A percentile compares a stretch with the other conserved stretches of the same genome.
Evolutionary conservation across 2,329 filamentous ascomycete genomes (phyloP).

Genomic region (Akanthomyces dipterigenus): DNA sequence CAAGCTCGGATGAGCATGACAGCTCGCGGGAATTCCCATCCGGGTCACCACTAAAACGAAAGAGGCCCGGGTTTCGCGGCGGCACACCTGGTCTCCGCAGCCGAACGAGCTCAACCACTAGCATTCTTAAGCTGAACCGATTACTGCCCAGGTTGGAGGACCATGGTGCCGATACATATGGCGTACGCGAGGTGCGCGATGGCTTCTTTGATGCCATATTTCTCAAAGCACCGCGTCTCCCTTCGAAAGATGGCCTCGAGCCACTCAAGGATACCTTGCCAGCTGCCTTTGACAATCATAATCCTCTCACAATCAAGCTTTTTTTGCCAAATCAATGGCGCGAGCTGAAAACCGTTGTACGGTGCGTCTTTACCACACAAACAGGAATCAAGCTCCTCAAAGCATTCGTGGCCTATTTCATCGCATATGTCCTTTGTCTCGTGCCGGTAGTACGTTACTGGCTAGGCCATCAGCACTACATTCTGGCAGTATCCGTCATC

Average conservation of each 20-base stretch:
- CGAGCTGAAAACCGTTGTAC: slow-evolving; percentile 33
- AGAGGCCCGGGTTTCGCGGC: not conserved
- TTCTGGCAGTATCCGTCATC: slow-evolving; percentile 50
- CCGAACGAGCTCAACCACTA: slow-evolving; percentile 23
- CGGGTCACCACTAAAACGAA: not conserved
- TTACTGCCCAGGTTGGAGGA: slow-evolving; percentile 27
- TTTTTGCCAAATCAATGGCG: slow-evolving; percentile 43
- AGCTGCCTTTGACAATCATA: slow-evolving; percentile 36
- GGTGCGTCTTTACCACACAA: slow-evolving; percentile 39
- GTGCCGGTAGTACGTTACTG: slow-evolving; percentile 40
- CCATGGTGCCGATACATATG: slow-evolving; percentile 34
- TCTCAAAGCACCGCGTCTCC: slow-evolving; percentile 32
- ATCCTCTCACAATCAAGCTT: slow-evolving; percentile 38
- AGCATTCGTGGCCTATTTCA: slow-evolving; percentile 49
- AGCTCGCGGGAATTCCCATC: not conserved
- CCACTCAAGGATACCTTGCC: slow-evolving; percentile 39
- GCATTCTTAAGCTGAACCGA: slow-evolving; percentile 27
- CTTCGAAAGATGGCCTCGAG: slow-evolving; percentile 31
- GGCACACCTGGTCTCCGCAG: slow-evolving; percentile 9
- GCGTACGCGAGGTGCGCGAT: slow-evolving; percentile 36
- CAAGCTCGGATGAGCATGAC: not conserved
- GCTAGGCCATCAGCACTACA: slow-evolving; percentile 48
- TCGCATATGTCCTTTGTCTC: slow-evolving; percentile 49
- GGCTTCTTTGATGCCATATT: slow-evolving; percentile 44
- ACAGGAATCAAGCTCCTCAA: slow-evolving; percentile 46